Evolutionary conservation across 2,329 filamentous ascomycete species (phyloP).

Genomic region (Paraphoma sp.): DNA sequence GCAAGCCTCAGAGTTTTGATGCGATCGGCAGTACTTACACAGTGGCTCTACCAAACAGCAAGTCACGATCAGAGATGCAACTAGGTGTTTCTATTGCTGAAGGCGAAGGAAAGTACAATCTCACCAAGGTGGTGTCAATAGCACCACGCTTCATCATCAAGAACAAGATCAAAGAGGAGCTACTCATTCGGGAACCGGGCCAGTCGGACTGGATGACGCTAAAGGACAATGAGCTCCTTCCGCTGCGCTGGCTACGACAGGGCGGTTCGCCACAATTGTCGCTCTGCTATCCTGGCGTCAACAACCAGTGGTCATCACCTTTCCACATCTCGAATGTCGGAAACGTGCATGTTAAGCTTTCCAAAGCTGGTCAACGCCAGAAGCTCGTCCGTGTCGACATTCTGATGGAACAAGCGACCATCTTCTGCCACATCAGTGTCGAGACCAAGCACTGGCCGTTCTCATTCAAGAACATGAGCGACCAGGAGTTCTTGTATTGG

Average conservation of each 20-base stretch:
- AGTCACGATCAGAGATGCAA: conserved; percentile 81
- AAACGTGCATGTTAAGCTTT: conserved; percentile 90
- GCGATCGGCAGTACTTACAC: conserved; percentile 94
- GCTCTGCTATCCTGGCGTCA: conserved; percentile 89
- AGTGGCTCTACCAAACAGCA: conserved; percentile 77
- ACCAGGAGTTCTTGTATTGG: conserved; percentile 95
- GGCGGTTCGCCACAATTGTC: conserved; percentile 86
- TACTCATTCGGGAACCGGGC: conserved; percentile 89
- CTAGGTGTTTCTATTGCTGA: conserved; percentile 87
- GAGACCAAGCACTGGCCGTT: conserved; percentile 98
- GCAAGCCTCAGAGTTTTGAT: conserved; percentile 96
- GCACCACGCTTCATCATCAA: conserved; percentile 92
- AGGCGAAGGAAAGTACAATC: conserved; percentile 95
- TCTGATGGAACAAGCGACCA: conserved; percentile 88
- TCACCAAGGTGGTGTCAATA: conserved; percentile 94
- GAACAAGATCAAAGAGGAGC: conserved; percentile 87
- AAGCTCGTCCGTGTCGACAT: conserved; percentile 86
- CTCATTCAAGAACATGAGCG: conserved; percentile 98
- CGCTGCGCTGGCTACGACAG: conserved; percentile 88
- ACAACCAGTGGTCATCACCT: conserved; percentile 96
- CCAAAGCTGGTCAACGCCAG: conserved; percentile 88
- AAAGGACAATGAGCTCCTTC: conserved; percentile 78
- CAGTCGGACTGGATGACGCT: conserved; percentile 85
- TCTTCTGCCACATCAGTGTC: conserved; percentile 88
- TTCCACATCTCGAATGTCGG: conserved; percentile 98